Conservation (phyloP, 202 grass and related monocot species). For the Hordeum pubiflorum region DNA sequence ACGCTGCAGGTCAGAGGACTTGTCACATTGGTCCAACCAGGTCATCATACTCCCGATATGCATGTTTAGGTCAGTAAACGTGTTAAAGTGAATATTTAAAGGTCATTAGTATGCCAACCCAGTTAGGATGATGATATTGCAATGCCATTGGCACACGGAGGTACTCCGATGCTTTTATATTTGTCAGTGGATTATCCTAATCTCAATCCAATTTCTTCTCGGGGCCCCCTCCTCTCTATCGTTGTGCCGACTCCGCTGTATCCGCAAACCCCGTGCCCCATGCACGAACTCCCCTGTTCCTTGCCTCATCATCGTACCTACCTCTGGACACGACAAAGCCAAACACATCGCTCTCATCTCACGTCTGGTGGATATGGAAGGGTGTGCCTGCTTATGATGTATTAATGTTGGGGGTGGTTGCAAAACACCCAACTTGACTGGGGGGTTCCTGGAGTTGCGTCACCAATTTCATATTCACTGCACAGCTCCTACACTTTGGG, state of each 20-base stretch:
- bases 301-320: background rate
- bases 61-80: background rate
- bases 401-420: too few relatives aligned
- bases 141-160: background rate
- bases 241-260: background rate
- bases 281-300: background rate
- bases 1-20: background rate
- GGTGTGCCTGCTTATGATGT: constrained; percentile 57
- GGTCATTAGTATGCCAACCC: background rate
- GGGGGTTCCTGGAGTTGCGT: background rate
- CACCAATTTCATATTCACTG: constrained; percentile 50
- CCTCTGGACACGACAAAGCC: background rate
- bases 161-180: background rate
- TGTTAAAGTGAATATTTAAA: background rate
- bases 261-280: background rate
- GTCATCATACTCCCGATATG: background rate
- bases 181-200: background rate
- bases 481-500: constrained; percentile 69
- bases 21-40: background rate
- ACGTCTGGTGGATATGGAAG: constrained; percentile 50
- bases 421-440: too few relatives aligned
- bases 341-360: background rate
- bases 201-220: constrained; percentile 2
- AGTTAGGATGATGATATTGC: background rate
- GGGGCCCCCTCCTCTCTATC: background rate